Conservation (phyloP, 2,329 filamentous ascomycete species). For the Fusarium tricinctum region DNA sequence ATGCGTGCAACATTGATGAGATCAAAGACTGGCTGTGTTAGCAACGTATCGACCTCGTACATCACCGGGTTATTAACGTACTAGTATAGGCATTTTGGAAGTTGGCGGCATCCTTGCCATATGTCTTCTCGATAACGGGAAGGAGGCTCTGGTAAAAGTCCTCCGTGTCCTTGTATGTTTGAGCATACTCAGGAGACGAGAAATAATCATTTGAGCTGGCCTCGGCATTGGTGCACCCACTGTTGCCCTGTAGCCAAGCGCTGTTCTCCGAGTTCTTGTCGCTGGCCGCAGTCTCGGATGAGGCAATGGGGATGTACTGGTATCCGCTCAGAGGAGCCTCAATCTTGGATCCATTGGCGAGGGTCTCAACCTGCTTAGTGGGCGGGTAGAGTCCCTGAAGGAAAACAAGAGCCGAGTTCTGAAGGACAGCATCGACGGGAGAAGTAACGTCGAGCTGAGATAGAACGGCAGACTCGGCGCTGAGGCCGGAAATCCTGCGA, state of each 20-base stretch:
- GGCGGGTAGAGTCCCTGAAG: constrained; percentile 91
- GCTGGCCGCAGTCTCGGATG: constrained; percentile 68
- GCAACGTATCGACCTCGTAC: constrained; percentile 54
- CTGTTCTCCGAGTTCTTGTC: constrained; percentile 68
- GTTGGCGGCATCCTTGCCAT: constrained; percentile 59
- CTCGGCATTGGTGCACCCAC: constrained; percentile 68
- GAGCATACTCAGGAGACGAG: constrained; percentile 61
- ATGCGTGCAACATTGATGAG: constrained; percentile 71
- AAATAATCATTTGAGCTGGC: constrained; percentile 70
- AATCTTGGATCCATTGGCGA: constrained; percentile 78
- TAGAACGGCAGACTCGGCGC: constrained; percentile 73
- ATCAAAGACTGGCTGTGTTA: constrained; percentile 66
- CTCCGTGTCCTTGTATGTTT: constrained; percentile 64
- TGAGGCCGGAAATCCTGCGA: constrained; percentile 75
- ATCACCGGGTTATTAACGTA: constrained; percentile 66
- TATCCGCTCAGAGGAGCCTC: constrained; percentile 81
- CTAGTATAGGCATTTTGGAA: constrained; percentile 75
- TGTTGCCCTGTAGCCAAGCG: constrained; percentile 71
- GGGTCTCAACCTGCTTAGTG: constrained; percentile 70
- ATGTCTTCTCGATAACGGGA: constrained; percentile 69
- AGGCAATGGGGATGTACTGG: constrained; percentile 83
- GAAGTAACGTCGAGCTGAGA: constrained; percentile 80
- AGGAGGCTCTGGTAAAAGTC: constrained; percentile 71
- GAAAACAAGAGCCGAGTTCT: constrained; percentile 84
- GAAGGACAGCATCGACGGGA: constrained; percentile 81